Conservation (phyloP, 306 rosid species). For the Trichosanthes truncata region DNA sequence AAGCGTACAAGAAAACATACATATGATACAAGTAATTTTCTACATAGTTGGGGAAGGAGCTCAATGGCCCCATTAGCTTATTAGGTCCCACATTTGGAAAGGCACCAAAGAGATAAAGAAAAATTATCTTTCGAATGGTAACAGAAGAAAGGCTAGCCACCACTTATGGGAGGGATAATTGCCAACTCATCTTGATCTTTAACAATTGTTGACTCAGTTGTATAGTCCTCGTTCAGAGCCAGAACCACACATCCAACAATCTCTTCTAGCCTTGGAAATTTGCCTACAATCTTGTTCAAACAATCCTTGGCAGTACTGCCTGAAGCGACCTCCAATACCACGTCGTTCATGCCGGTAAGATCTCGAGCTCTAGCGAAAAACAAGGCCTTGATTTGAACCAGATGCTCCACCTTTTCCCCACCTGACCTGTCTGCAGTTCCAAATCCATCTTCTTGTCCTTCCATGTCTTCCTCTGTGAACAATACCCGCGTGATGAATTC, state of each 20-base stretch:
- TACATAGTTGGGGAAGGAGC: background rate
- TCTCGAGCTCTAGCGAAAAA: slow-evolving; percentile 90
- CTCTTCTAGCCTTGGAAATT: slow-evolving; percentile 67
- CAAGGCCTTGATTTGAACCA: slow-evolving; percentile 55
- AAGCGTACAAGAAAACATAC: background rate
- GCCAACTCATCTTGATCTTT: slow-evolving; percentile 72
- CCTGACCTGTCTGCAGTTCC: slow-evolving; percentile 11
- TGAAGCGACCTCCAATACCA: slow-evolving; percentile 50
- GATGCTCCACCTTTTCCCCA: slow-evolving; percentile 6
- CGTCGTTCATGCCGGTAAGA: slow-evolving; percentile 53
- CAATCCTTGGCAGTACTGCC: slow-evolving; percentile 73
- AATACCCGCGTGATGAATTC: background rate
- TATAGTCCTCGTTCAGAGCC: slow-evolving; percentile 78
- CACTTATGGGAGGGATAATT: slow-evolving; percentile 82
- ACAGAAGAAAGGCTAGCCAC: slow-evolving; percentile 35
- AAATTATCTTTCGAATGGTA: background rate
- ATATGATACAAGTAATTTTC: background rate
- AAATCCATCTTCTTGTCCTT: background rate
- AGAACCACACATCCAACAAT: slow-evolving; percentile 59
- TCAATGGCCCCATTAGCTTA: background rate
- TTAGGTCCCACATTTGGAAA: background rate
- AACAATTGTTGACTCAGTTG: slow-evolving; percentile 43
- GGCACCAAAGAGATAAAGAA: too few relatives aligned
- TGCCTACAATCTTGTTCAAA: slow-evolving; percentile 43
- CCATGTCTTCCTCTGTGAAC: background rate